Conservation (phyloP, 768 basidiomycete genomes). For the Boletus speciosus region DNA sequence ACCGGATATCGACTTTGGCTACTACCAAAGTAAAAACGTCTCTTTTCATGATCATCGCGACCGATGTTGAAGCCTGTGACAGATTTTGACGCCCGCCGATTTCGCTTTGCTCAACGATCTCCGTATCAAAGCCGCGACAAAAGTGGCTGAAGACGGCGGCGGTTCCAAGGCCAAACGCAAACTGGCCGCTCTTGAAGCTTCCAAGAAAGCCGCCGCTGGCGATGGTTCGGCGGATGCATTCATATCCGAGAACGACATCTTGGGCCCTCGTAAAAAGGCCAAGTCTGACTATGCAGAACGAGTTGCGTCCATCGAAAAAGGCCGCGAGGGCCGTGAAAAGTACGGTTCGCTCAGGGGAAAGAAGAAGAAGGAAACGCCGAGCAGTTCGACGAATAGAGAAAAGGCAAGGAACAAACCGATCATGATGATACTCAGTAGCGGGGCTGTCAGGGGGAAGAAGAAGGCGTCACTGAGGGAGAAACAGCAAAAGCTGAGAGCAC, state of each 20-base stretch:
- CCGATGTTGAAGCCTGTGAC: not conserved
- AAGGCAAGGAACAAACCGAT: constrained; percentile 93
- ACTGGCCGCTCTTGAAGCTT: constrained; percentile 73
- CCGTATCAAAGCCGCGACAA: constrained; percentile 70
- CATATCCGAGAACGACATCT: constrained; percentile 86
- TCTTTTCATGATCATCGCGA: not conserved
- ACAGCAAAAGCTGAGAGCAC: constrained; percentile 71
- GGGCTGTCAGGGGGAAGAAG: constrained; percentile 77
- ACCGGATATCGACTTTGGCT: constrained; percentile 62
- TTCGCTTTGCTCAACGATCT: constrained; percentile 90
- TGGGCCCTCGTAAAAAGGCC: constrained; percentile 89
- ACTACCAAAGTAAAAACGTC: constrained; percentile 65
- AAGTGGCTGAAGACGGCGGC: constrained; percentile 65
- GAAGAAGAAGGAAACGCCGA: constrained; percentile 76
- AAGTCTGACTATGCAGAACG: constrained; percentile 95
- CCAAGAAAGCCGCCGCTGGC: constrained; percentile 51
- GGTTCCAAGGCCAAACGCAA: constrained; percentile 85
- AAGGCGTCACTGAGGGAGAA: constrained; percentile 79
- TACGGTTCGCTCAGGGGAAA: constrained; percentile 90
- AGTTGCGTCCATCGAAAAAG: constrained; percentile 86
- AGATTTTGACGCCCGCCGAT: constrained; percentile 98
- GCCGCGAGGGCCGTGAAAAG: constrained; percentile 92
- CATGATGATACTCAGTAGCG: constrained; percentile 87
- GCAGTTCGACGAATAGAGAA: constrained; percentile 88
- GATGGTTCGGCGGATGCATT: constrained; percentile 48